phyloP scores from a whole-genome alignment of 2,329 filamentous ascomycete species.

The Cladophialophora bantiana region DNA sequence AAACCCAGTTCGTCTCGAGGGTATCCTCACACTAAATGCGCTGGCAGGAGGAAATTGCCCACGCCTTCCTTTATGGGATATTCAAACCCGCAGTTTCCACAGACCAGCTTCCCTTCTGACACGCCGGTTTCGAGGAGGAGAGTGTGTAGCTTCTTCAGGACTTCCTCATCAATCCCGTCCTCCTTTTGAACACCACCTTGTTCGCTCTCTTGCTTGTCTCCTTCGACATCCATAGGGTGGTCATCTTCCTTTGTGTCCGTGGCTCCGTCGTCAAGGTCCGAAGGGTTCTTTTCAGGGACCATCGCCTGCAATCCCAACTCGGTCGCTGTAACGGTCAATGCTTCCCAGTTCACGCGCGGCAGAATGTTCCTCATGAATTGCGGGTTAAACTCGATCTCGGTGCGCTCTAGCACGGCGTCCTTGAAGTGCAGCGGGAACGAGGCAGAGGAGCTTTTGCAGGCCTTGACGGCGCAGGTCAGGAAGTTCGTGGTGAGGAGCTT shows the following conservation, averaged over 20 bases:
- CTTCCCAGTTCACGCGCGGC: slow-evolving; percentile 86
- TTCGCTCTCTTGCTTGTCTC: slow-evolving; percentile 7
- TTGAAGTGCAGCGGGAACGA: slow-evolving; percentile 92
- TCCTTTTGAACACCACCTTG: slow-evolving; percentile 10
- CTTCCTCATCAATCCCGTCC: slow-evolving; percentile 64
- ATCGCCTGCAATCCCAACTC: slow-evolving; percentile 66
- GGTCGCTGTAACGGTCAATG: slow-evolving; percentile 73
- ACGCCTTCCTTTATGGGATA: slow-evolving; percentile 96
- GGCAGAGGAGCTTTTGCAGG: slow-evolving; percentile 80
- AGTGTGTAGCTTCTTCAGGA: slow-evolving; percentile 77
- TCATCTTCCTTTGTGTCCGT: slow-evolving; percentile 27
- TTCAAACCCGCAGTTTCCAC: slow-evolving; percentile 89
- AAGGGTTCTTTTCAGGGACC: slow-evolving; percentile 43
- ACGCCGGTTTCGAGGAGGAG: slow-evolving; percentile 90
- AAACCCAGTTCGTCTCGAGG: not conserved
- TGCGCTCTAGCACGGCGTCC: slow-evolving; percentile 86
- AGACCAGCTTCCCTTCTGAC: slow-evolving; percentile 85
- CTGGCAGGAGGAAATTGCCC: slow-evolving; percentile 92
- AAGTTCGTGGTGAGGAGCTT: slow-evolving; percentile 97
- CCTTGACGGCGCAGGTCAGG: slow-evolving; percentile 92
- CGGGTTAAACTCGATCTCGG: slow-evolving; percentile 81
- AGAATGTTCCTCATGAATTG: slow-evolving; percentile 84
- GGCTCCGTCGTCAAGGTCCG: slow-evolving; percentile 32
- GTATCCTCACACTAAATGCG: slow-evolving; percentile 70
- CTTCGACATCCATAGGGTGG: slow-evolving; percentile 30